These are phyloP conservation scores for Teratosphaeria viscida DNA, from an alignment of 2,329 filamentous ascomycete genomes.

Conservation along the genomic window DNA sequence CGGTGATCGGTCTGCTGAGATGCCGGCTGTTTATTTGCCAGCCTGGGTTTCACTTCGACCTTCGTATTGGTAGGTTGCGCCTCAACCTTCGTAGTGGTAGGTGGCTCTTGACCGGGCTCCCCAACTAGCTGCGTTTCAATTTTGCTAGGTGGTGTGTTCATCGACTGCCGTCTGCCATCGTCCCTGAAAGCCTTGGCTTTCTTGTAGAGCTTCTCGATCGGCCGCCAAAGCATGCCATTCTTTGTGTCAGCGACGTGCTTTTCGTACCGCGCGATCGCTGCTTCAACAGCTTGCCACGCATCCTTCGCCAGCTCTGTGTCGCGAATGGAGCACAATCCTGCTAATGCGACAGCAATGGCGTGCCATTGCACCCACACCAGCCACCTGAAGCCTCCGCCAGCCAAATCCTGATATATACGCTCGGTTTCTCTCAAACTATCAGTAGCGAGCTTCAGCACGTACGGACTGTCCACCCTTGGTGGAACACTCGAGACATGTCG, in stretches of 20 bases:
- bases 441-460: conserved; percentile 29
- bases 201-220: conserved; percentile 43
- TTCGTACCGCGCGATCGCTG: conserved; percentile 35
- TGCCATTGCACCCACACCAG: conserved; percentile 48
- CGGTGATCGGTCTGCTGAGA: neutral
- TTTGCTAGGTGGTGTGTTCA: neutral
- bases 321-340: conserved; percentile 42
- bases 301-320: conserved; percentile 37
- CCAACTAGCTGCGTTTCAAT: neutral
- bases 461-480: conserved; percentile 22
- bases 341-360: conserved; percentile 42
- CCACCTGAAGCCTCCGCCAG: conserved; percentile 35
- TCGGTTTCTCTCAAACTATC: conserved; percentile 37
- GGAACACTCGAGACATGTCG: conserved; percentile 13
- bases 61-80: neutral
- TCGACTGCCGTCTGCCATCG: conserved; percentile 4
- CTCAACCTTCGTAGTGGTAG: neutral
- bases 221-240: conserved; percentile 44
- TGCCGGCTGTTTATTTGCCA: neutral
- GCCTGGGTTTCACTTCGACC: neutral
- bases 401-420: conserved; percentile 24
- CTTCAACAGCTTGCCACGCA: conserved; percentile 42
- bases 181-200: conserved; percentile 32
- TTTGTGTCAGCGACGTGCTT: conserved; percentile 40
- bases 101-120: neutral